These are phyloP conservation scores for Trichophyton schoenleinii DNA, from an alignment of 2,329 filamentous ascomycete species.

Conservation along the genomic window DNA sequence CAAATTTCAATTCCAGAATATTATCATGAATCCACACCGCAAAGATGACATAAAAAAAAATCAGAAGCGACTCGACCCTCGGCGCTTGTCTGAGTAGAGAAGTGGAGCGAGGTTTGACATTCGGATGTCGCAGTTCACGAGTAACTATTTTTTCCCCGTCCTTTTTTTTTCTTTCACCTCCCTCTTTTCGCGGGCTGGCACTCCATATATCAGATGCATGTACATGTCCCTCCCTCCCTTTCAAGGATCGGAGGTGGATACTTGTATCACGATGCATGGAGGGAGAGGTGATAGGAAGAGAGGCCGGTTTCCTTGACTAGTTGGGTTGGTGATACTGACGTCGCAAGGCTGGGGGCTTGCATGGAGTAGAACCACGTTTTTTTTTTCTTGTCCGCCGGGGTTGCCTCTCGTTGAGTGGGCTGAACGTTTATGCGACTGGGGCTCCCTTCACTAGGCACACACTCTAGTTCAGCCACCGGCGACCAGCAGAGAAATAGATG, in stretches of 20 bases:
- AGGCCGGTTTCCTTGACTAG: too few relatives aligned
- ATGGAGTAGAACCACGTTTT: constrained; percentile 1
- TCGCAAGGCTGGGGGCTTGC: constrained; percentile 1
- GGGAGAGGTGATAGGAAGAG: background rate
- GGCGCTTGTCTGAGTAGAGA: background rate
- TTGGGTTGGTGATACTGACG: background rate
- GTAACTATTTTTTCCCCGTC: background rate
- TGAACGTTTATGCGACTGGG: background rate
- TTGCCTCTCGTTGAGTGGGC: background rate
- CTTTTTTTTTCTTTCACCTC: background rate
- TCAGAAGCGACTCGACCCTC: background rate
- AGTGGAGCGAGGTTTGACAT: background rate
- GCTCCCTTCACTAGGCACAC: background rate
- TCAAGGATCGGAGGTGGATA: background rate
- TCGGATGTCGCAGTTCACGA: background rate
- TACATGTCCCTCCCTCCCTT: background rate
- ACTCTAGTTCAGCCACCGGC: background rate
- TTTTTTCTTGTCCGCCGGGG: background rate
- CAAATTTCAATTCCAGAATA: background rate
- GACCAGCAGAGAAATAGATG: background rate
- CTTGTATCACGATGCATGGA: background rate
- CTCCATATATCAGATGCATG: background rate
- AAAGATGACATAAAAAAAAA: constrained; percentile 3
- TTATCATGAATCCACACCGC: background rate
- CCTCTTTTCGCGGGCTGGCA: background rate